These are phyloP conservation scores for Cordyceps cicadae DNA, from an alignment of 2,329 filamentous ascomycete species.

Conservation along the genomic window DNA sequence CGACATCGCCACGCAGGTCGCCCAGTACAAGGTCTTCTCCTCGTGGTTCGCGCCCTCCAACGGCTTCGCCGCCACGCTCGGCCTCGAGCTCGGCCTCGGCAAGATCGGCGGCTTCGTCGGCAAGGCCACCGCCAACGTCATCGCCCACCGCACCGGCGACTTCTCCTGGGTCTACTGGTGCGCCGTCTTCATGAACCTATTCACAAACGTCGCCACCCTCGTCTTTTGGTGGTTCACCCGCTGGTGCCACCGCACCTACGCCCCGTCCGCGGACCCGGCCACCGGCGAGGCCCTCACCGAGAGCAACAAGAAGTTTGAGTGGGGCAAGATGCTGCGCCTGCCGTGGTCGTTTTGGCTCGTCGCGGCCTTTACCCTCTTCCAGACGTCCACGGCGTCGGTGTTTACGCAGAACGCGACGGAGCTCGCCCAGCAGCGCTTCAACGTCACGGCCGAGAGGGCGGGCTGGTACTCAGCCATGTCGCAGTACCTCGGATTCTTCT, in stretches of 20 bases:
- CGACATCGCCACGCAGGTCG: slow-evolving; percentile 56
- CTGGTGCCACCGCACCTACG: slow-evolving; percentile 40
- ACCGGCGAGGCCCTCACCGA: slow-evolving; percentile 53
- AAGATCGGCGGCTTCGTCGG: slow-evolving; percentile 55
- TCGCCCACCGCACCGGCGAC: slow-evolving; percentile 46
- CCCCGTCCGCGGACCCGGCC: slow-evolving; percentile 41
- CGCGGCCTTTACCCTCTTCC: slow-evolving; percentile 46
- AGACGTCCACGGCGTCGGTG: slow-evolving; percentile 47
- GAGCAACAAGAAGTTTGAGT: slow-evolving; percentile 49
- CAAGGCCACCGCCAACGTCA: slow-evolving; percentile 51
- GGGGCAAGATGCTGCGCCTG: slow-evolving; percentile 45
- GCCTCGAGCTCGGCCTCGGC: slow-evolving; percentile 51
- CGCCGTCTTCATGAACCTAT: slow-evolving; percentile 55
- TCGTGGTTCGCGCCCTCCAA: slow-evolving; percentile 55
- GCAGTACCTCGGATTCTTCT: slow-evolving; percentile 49
- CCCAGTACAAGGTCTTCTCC: slow-evolving; percentile 57
- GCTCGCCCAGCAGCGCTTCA: slow-evolving; percentile 50
- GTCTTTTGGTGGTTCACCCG: slow-evolving; percentile 49
- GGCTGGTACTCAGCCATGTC: slow-evolving; percentile 53
- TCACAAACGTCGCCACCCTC: slow-evolving; percentile 47
- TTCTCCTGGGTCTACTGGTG: slow-evolving; percentile 57
- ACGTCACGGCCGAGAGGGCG: slow-evolving; percentile 43
- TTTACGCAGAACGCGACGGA: slow-evolving; percentile 53
- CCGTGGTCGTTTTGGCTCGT: slow-evolving; percentile 54
- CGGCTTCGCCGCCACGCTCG: slow-evolving; percentile 54